Evolutionary conservation across 805 yeast genomes (phyloP).

Genomic region (Hanseniaspora valbyensis): DNA sequence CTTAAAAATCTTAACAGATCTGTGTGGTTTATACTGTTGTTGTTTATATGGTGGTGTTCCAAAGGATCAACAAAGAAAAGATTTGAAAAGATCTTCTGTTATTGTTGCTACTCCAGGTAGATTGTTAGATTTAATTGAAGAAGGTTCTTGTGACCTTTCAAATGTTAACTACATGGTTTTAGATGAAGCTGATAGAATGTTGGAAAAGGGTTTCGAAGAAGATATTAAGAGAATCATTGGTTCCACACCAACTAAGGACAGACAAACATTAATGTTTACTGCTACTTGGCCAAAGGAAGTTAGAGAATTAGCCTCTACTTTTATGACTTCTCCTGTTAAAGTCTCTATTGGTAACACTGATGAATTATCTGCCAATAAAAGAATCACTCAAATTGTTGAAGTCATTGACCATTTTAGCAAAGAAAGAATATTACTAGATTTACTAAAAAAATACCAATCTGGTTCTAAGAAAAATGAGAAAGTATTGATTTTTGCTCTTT

Average conservation of each 20-base stretch:
- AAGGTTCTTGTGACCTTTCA: slow-evolving; percentile 64
- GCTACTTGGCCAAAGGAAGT: slow-evolving; percentile 99
- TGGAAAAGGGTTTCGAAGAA: slow-evolving; percentile 95
- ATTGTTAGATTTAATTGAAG: slow-evolving; percentile 77
- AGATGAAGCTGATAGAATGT: slow-evolving; percentile 98
- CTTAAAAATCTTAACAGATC: slow-evolving; percentile 50
- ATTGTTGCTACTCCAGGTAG: slow-evolving; percentile 99
- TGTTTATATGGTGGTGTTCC: slow-evolving; percentile 97
- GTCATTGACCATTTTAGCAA: slow-evolving; percentile 75
- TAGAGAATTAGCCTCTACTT: slow-evolving; percentile 75
- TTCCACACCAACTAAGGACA: slow-evolving; percentile 36
- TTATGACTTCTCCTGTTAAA: slow-evolving; percentile 77
- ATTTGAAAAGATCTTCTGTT: slow-evolving; percentile 55
- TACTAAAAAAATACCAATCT: slow-evolving; percentile 64
- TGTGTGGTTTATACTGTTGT: slow-evolving; percentile 55
- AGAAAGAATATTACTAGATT: slow-evolving; percentile 60
- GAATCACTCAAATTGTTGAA: slow-evolving; percentile 88
- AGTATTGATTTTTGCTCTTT: slow-evolving; percentile 82
- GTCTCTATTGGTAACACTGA: slow-evolving; percentile 90
- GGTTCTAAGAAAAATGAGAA: slow-evolving; percentile 62
- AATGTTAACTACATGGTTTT: slow-evolving; percentile 68
- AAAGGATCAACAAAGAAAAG: slow-evolving; percentile 76
- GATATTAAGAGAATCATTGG: slow-evolving; percentile 80
- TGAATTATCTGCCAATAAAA: slow-evolving; percentile 85
- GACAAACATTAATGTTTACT: slow-evolving; percentile 96